Percentiles rank a stretch among this genome's conserved stretches.
phyloP scores from a whole-genome alignment of 805 yeast genomes.

The Schizosaccharomyces osmophilus region DNA sequence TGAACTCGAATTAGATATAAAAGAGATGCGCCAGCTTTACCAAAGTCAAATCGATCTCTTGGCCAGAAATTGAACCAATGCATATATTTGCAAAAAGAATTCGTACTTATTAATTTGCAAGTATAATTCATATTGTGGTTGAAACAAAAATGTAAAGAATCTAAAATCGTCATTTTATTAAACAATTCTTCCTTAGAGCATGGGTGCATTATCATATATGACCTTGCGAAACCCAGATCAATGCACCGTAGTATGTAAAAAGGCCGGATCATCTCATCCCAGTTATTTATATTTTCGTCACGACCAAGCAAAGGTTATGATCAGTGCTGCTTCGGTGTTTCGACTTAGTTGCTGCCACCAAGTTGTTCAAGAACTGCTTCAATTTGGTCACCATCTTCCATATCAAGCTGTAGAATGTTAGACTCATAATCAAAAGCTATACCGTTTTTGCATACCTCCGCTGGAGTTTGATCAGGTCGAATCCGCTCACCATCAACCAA shows the following conservation, averaged over 20 bases:
- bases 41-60: background rate
- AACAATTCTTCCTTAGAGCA: no score
- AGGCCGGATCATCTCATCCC: no score
- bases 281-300: no score
- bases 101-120: no score
- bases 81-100: background rate
- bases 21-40: background rate
- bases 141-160: no score
- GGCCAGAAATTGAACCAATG: constrained; percentile 23
- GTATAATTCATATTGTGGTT: no score
- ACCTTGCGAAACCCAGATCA: no score
- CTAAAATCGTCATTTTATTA: no score
- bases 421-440: background rate
- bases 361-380: constrained; percentile 93
- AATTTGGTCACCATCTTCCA: constrained; percentile 87
- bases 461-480: constrained; percentile 74
- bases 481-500: constrained; percentile 84
- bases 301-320: background rate
- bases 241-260: no score
- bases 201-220: no score
- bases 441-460: constrained; percentile 20
- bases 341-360: constrained; percentile 6
- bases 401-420: constrained; percentile 28
- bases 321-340: background rate
- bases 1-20: background rate